Conservation (phyloP, 1,139 yeast genomes). For the Lodderomyces jiufengensis region DNA sequence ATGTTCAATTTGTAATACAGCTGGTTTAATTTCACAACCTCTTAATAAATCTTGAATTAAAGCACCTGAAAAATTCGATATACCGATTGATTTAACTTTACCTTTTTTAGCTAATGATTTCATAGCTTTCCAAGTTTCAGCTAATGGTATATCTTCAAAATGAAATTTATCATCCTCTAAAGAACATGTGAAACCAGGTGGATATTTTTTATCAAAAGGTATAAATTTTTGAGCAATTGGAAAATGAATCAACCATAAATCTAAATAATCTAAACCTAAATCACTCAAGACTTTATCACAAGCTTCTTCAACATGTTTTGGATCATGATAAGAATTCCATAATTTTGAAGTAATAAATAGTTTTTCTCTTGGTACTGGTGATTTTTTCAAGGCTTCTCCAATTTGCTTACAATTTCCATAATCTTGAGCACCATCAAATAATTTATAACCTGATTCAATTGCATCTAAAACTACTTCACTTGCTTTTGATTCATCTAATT, state of each 20-base stretch:
- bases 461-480: slow-evolving; percentile 64
- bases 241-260: slow-evolving; percentile 75
- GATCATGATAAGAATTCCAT: slow-evolving; percentile 78
- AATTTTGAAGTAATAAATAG: slow-evolving; percentile 73
- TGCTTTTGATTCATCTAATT: slow-evolving; percentile 52
- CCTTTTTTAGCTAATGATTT: slow-evolving; percentile 59
- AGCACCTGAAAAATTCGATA: slow-evolving; percentile 76
- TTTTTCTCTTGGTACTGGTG: slow-evolving; percentile 67
- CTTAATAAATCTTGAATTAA: slow-evolving; percentile 71
- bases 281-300: slow-evolving; percentile 61
- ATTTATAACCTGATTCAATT: slow-evolving; percentile 67
- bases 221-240: slow-evolving; percentile 74
- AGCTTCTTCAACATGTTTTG: slow-evolving; percentile 54
- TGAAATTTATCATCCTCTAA: slow-evolving; percentile 46
- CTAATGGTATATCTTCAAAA: slow-evolving; percentile 66
- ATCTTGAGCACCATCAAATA: slow-evolving; percentile 75
- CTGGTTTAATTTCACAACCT: slow-evolving; percentile 70
- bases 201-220: slow-evolving; percentile 72
- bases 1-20: slow-evolving; percentile 84
- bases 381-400: slow-evolving; percentile 68
- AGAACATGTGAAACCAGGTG: slow-evolving; percentile 70
- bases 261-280: slow-evolving; percentile 65
- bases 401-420: slow-evolving; percentile 76
- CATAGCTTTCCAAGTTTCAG: slow-evolving; percentile 78
- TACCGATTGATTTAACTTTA: slow-evolving; percentile 72